phyloP scores from a whole-genome alignment of 2,329 filamentous ascomycete species.

The Dothistroma septosporum region DNA sequence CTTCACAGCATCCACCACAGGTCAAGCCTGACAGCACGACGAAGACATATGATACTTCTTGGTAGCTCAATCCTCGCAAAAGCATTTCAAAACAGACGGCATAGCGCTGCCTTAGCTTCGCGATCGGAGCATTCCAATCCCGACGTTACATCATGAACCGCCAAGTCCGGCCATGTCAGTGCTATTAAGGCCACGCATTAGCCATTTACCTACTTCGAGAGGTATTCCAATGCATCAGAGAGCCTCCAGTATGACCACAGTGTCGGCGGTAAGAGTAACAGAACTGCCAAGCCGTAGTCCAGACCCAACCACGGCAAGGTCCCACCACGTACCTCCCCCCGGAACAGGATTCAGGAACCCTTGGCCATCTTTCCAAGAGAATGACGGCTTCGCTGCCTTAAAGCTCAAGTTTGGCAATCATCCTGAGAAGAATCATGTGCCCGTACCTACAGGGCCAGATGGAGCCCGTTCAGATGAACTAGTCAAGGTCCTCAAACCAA shows the following conservation, averaged over 20 bases:
- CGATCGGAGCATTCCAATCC: not conserved
- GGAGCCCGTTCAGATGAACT: conserved; percentile 37
- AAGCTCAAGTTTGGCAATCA: conserved; percentile 36
- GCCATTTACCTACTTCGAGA: not conserved
- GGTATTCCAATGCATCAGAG: not conserved
- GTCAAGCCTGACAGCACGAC: no score
- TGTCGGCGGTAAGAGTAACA: not conserved
- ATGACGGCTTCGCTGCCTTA: conserved; percentile 19
- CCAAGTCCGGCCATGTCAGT: not conserved
- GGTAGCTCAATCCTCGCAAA: not conserved
- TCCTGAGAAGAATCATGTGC: conserved; percentile 43
- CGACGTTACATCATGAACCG: not conserved
- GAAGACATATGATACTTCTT: no score
- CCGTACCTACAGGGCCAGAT: conserved; percentile 39
- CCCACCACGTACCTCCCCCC: conserved; percentile 44
- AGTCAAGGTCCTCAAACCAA: conserved; percentile 41
- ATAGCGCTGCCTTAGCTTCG: not conserved
- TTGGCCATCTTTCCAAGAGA: conserved; percentile 42
- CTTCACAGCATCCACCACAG: no score
- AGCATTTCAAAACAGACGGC: not conserved
- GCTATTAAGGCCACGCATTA: not conserved
- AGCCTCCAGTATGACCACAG: not conserved
- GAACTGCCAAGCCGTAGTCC: conserved; percentile 11
- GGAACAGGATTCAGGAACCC: conserved; percentile 48
- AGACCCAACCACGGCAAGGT: conserved; percentile 18